phyloP scores from a whole-genome alignment of 2,329 filamentous ascomycete species.

The Salinomyces thailandicus region DNA sequence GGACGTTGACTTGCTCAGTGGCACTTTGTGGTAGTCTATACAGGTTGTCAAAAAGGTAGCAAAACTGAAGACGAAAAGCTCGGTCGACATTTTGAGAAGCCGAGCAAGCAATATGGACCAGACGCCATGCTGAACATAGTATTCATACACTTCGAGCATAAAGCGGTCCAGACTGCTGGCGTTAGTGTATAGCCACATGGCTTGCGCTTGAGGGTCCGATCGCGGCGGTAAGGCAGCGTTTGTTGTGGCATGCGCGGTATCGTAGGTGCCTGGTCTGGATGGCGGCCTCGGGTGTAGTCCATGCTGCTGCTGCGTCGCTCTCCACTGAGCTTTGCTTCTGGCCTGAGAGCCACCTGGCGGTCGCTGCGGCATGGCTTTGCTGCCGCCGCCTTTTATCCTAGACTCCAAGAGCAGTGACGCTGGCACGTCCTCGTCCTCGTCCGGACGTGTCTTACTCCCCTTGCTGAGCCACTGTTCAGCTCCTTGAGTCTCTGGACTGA shows the following conservation, averaged over 20 bases:
- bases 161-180: constrained; percentile 83
- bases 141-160: constrained; percentile 74
- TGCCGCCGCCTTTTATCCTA: constrained; percentile 22
- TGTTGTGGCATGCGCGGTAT: not conserved
- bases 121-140: constrained; percentile 72
- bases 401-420: constrained; percentile 52
- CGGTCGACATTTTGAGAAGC: constrained; percentile 64
- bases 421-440: constrained; percentile 54
- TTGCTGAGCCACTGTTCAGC: constrained; percentile 28
- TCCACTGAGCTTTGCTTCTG: constrained; percentile 39
- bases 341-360: constrained; percentile 8
- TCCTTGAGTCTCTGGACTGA: constrained; percentile 6
- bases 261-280: constrained; percentile 5
- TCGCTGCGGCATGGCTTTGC: constrained; percentile 5
- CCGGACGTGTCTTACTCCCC: constrained; percentile 21
- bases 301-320: constrained; percentile 37
- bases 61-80: constrained; percentile 71
- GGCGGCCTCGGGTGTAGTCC: constrained; percentile 26
- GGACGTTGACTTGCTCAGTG: constrained; percentile 50
- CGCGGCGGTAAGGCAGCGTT: constrained; percentile 26
- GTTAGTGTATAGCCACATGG: constrained; percentile 88
- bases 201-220: constrained; percentile 59
- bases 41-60: constrained; percentile 78
- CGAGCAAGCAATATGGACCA: constrained; percentile 73
- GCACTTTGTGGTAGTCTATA: constrained; percentile 66